Evolutionary conservation across 768 basidiomycete genomes (phyloP).

Genomic region (Sarcodon sp.): DNA sequence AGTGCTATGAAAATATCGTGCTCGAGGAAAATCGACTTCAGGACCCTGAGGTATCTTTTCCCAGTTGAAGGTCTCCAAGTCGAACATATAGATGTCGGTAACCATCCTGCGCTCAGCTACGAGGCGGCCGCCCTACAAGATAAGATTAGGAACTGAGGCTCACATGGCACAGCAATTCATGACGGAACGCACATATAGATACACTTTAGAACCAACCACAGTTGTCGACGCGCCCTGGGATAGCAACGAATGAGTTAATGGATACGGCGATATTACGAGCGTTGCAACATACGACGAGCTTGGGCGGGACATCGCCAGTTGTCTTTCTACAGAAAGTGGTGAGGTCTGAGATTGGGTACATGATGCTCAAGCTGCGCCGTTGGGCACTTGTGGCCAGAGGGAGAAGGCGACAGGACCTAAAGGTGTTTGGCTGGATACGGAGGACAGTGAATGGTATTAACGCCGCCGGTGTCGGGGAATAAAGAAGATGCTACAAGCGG

Average conservation of each 20-base stretch:
- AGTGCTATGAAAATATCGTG: slow-evolving; percentile 92
- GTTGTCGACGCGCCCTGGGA: slow-evolving; percentile 81
- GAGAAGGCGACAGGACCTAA: slow-evolving; percentile 2
- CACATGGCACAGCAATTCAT: not conserved
- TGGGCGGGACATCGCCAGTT: slow-evolving; percentile 76
- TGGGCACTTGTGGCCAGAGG: slow-evolving; percentile 2
- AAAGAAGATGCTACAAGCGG: not conserved
- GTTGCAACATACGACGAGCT: slow-evolving; percentile 57
- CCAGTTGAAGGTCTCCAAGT: slow-evolving; percentile 77
- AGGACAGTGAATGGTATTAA: not conserved
- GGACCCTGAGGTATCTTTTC: slow-evolving; percentile 44
- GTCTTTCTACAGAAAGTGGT: slow-evolving; percentile 80
- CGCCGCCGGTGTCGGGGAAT: not conserved
- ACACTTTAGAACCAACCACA: slow-evolving; percentile 78
- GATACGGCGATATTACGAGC: not conserved
- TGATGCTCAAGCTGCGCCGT: slow-evolving; percentile 11
- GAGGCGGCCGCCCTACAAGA: slow-evolving; percentile 65
- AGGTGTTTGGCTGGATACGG: slow-evolving; percentile 3
- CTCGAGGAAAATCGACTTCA: slow-evolving; percentile 62
- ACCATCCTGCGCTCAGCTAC: slow-evolving; percentile 84
- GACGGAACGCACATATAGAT: slow-evolving; percentile 59
- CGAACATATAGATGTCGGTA: slow-evolving; percentile 82
- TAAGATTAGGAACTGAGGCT: not conserved
- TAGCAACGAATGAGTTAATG: slow-evolving; percentile 1
- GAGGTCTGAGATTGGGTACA: slow-evolving; percentile 83